phyloP scores from a whole-genome alignment of 2,329 filamentous ascomycete species.

The Trichoderma aggressivum region DNA sequence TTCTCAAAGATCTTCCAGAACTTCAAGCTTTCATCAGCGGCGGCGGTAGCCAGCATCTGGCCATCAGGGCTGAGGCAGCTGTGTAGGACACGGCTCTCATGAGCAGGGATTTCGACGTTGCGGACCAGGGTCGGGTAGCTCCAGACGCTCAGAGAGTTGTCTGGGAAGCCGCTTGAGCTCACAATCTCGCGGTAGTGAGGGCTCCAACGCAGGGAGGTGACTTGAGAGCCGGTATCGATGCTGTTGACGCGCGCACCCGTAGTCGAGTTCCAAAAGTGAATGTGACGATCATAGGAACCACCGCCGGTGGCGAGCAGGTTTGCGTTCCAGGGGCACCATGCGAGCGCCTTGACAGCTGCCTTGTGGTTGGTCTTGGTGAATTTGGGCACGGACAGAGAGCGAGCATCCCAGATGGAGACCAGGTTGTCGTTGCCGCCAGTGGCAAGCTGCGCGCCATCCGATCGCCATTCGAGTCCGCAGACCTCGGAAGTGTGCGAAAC shows the following conservation, averaged over 20 bases:
- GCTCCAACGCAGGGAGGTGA: constrained; percentile 95
- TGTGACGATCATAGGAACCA: constrained; percentile 93
- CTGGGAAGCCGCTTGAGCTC: constrained; percentile 96
- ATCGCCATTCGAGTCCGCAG: constrained; percentile 95
- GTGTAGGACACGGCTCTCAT: constrained; percentile 95
- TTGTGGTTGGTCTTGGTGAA: constrained; percentile 99
- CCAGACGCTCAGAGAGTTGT: constrained; percentile 99
- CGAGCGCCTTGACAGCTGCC: constrained; percentile 94
- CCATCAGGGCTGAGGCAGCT: constrained; percentile 95
- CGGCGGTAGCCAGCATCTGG: constrained; percentile 94
- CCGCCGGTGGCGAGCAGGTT: constrained; percentile 96
- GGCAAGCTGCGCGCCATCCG: constrained; percentile 92
- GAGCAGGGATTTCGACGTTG: constrained; percentile 95
- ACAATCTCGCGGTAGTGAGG: constrained; percentile 97
- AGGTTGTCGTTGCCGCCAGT: constrained; percentile 99
- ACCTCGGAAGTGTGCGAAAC: constrained; percentile 97
- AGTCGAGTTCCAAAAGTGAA: constrained; percentile 99
- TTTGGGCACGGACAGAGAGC: constrained; percentile 88
- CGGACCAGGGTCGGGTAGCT: constrained; percentile 96
- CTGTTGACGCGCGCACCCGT: constrained; percentile 97
- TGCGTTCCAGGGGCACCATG: constrained; percentile 98
- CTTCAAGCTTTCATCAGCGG: constrained; percentile 95
- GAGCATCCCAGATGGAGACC: constrained; percentile 98
- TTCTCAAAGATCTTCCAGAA: constrained; percentile 99
- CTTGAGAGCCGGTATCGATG: constrained; percentile 97